Conservation (phyloP, 495 filamentous ascomycete genomes). For the Hypoxylon rickii region DNA sequence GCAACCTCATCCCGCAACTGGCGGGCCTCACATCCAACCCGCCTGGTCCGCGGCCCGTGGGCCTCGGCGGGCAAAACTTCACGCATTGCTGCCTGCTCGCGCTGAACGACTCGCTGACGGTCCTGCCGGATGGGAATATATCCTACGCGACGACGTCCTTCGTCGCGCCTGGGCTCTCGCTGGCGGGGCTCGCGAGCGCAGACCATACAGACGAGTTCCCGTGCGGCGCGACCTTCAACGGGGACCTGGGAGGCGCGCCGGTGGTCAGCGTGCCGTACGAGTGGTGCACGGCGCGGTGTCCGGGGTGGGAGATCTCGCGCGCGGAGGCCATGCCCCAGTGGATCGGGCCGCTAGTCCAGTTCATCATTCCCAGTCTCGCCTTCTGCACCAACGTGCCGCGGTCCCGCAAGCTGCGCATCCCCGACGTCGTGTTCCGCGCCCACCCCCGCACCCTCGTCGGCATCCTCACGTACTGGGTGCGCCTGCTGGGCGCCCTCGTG, state of each 20-base stretch:
- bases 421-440: conserved; percentile 32
- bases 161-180: too few relatives aligned
- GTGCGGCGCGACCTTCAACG: conserved; percentile 42
- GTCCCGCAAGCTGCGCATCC: conserved; percentile 37
- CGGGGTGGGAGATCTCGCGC: conserved; percentile 33
- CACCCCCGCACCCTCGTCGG: conserved; percentile 25
- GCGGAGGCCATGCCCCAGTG: conserved; percentile 31
- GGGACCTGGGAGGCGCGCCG: conserved; percentile 37
- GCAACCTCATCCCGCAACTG: conserved; percentile 33
- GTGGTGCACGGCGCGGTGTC: conserved; percentile 34
- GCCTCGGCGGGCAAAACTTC: conserved; percentile 36
- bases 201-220: conserved; percentile 36
- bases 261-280: conserved; percentile 30
- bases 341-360: conserved; percentile 40
- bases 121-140: conserved; percentile 22
- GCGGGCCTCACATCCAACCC: conserved; percentile 22
- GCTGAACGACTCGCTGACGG: conserved; percentile 27
- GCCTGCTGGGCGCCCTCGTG: conserved; percentile 32
- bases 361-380: conserved; percentile 38
- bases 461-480: conserved; percentile 30
- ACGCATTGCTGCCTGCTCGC: conserved; percentile 38
- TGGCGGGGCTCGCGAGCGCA: conserved; percentile 15
- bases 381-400: conserved; percentile 42
- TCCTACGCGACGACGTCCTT: conserved; percentile 30
- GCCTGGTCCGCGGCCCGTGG: conserved; percentile 9